Base-by-base conservation (phyloP, 148 eudicot species). In the Agrostemma githago region DNA sequence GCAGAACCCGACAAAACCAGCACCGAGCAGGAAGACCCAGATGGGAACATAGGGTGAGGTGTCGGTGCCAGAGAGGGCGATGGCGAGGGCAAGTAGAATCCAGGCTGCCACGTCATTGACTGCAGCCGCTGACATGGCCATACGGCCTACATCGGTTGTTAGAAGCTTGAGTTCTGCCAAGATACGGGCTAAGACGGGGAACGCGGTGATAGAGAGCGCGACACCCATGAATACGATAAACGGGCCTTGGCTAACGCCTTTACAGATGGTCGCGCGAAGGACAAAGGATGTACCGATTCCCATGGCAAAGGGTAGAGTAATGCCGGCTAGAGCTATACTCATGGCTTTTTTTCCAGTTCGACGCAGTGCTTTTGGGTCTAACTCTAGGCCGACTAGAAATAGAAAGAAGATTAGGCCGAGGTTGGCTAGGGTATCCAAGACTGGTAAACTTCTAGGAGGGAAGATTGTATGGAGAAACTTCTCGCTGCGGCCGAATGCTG, bases 61-160 rank as follows among this genome's bases (percentile, higher is more conserved):
- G 10, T 71, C 85, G 0, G 81, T 76, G 38, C 97, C 89, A 6
- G 97, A 92, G 19, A 92, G 85, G 26, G 97, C 89, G 20, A 92
- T 81, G 41, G 97, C 97, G 0, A 91, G 74, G 41, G 97, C 97
- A 26, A 92, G 92, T 26, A 92, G 86, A 67, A 92, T 86, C 95
- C 97, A 92, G 3, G 97, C 97, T 7, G 88, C 97, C 73, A 92
- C 88, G 6, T 92, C 97, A 11, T 92, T 92, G 48, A 92, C 97
- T 0, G 95, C 97, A 8, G 97, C 97, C 6, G 95, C 95, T 9
- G 97, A 89, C 97, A 92, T 88, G 68, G 97, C 95, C 85, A 88
- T 82, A 26, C 88, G 84, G 9, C 97, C 97, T 1, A 90, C 88
- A 40, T 92, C 95, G 4, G 97, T 92, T 15, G 97, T 92, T 48